Base-by-base conservation (phyloP, 2,329 filamentous ascomycete genomes). In the Aureobasidium uvarum region DNA sequence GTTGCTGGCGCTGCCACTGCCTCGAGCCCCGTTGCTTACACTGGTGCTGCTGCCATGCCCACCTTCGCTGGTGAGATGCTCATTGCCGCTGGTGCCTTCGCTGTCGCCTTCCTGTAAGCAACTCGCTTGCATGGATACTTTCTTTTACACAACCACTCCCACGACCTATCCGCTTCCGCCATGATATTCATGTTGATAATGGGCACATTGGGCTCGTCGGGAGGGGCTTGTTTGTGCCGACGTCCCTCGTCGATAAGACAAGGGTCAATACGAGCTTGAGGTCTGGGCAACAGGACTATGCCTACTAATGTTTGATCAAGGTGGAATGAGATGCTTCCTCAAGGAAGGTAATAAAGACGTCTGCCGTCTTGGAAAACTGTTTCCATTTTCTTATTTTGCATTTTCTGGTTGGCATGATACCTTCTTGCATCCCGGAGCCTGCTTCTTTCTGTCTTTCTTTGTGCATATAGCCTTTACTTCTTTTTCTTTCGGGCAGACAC, bases 51-150 rank as follows among this genome's bases (percentile, higher is more conserved):
- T 33, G 66, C 68, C 23, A 51, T 69, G n/a, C 68, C 68, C 38
- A 67, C 69, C 56, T 62, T 72, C 56, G 62, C 67, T 50, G 70
- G 69, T 65, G 18, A 73, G 62, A 70, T 72, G 66, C 73, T 71
- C 52, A 66, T 76, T 28, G 72, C 71, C 43, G 73, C 72, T 38
- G 74, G 70, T 70, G 68, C 72, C 67, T 14, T 71, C 51, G 73
- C 72, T 39, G 58, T 72, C 18, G 70, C 69, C 62, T 67, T 73
- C 66, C 70, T 74, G 50, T 74, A 73, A 72, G 64, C 64, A 66
- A 64, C n/a, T 62, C 14, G 54, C 33, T 54, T 65, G 25, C 45
- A 62, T 18, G 56, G 14, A 33, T n/a, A n/a, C 48, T 28, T 46
- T 48, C 48, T 45, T 51, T 48, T 45, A 28, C 16, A 38, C 45